Evolutionary conservation across 371 early-diverging fungal genomes (phyloP).

Genomic region (Haplosporangium sp.): DNA sequence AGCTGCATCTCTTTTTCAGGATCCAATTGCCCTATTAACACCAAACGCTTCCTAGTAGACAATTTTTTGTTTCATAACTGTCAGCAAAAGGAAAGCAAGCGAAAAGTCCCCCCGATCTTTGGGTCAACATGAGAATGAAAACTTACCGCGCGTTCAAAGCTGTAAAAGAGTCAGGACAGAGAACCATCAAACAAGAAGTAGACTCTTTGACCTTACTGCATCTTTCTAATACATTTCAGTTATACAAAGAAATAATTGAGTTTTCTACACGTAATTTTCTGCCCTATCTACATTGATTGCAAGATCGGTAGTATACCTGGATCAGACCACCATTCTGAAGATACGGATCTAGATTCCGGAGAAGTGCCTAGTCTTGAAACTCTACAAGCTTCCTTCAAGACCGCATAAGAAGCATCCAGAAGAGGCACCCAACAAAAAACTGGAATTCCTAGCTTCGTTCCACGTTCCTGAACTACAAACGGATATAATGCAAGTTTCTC

Average conservation of each 20-base stretch:
- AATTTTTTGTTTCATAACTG: background rate
- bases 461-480: slow-evolving; percentile 36
- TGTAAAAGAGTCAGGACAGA: slow-evolving; percentile 69
- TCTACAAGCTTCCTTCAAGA: slow-evolving; percentile 20
- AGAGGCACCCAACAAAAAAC: slow-evolving; percentile 51
- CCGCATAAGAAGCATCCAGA: slow-evolving; percentile 28
- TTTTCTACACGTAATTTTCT: too few relatives aligned
- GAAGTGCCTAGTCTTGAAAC: background rate
- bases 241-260: background rate
- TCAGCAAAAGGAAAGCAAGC: background rate
- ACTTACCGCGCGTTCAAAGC: slow-evolving; percentile 68
- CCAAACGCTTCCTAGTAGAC: slow-evolving; percentile 58
- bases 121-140: too few relatives aligned
- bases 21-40: slow-evolving; percentile 44
- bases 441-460: slow-evolving; percentile 52
- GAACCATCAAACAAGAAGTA: slow-evolving; percentile 55
- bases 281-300: too few relatives aligned
- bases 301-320: slow-evolving; percentile 24
- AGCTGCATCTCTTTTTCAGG: slow-evolving; percentile 56
- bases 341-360: background rate
- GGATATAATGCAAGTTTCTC: slow-evolving; percentile 21
- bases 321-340: slow-evolving; percentile 36
- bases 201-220: slow-evolving; percentile 22
- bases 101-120: background rate
- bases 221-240: slow-evolving; percentile 3